Evolutionary conservation across 2,329 filamentous ascomycete species (phyloP), one percentile per base, ranked within the genome.

Genomic region (Talaromyces sp.): DNA sequence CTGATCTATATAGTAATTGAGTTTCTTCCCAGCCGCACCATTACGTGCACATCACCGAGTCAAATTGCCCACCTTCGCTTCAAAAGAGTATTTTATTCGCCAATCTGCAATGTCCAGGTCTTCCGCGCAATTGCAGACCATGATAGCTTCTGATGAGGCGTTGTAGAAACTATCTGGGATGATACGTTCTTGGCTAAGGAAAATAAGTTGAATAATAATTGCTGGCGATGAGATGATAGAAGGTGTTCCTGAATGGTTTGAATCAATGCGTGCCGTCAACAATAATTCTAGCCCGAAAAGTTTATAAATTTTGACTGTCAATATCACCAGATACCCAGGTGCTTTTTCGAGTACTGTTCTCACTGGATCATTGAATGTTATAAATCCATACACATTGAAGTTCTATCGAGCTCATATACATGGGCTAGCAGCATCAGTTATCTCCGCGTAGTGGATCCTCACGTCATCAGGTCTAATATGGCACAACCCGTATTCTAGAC

Each of bases 51-150:
- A 52, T 13, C 14, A 10, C 60, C 73, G 14, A 45, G 57, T 19
- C 47, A 67, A 8, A 63, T 22, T 2, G 58, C 60, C 10, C 60
- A 37, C 45, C 67, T 78, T 10, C 70, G 71, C 33, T 70, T 78
- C n/a, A 67, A 73, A 24, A 73, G 76, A 27, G 74, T 80, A 5
- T 82, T 79, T 67, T 82, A 14, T 80, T 77, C 3, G 72, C 79
- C 8, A 81, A 78, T 59, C 73, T 73, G 3, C 33, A 76, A 82
- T 60, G 68, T 82, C 9, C 47, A 73, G 2, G 77, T 78, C 8
- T 73, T 79, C 19, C 69, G 72, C 2, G 70, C 72, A 13, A 69
- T 82, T 59, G 74, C 80, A 13, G 68, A 75, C 10, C 74, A 81
- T 66, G 72, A 76, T 5, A 64, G 45, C 0, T 76, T 77, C 52